A percentile compares a stretch with the other conserved stretches of the same genome.
phyloP scores from a whole-genome alignment of 768 basidiomycete genomes.

The Lanmaoa rubissima region DNA sequence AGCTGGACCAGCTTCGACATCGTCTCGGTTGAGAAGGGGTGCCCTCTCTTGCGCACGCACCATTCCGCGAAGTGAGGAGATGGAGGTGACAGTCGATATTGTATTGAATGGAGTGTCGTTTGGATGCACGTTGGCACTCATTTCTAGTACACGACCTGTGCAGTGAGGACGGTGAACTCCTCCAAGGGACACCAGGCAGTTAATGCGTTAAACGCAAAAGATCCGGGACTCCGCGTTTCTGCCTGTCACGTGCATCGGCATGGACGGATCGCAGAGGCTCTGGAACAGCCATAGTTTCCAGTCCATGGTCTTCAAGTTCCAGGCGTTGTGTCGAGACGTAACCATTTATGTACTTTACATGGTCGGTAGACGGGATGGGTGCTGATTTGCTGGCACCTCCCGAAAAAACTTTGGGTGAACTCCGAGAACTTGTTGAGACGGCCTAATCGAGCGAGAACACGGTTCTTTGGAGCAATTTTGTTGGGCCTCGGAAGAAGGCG shows the following conservation, averaged over 20 bases:
- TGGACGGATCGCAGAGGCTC: no score
- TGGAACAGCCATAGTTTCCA: no score
- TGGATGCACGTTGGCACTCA: slow-evolving; percentile 8
- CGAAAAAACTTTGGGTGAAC: no score
- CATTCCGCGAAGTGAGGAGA: slow-evolving; percentile 27
- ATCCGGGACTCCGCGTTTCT: neutral
- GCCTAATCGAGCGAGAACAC: no score
- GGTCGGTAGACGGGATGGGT: no score
- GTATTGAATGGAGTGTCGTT: slow-evolving; percentile 16
- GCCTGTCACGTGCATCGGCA: neutral
- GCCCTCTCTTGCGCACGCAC: slow-evolving; percentile 21
- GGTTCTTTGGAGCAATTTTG: no score
- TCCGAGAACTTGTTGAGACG: no score
- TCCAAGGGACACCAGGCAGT: neutral
- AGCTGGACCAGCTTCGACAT: slow-evolving; percentile 27
- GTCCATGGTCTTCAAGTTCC: no score
- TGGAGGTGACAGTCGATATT: slow-evolving; percentile 29
- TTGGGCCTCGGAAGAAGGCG: no score
- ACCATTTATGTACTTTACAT: no score
- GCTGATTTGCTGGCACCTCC: no score
- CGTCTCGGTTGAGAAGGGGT: slow-evolving; percentile 23
- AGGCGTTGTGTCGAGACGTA: no score
- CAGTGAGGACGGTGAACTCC: neutral
- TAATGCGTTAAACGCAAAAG: neutral
- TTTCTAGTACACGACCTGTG: neutral